Evolutionary conservation across 371 early-diverging fungal species (phyloP).

Genomic region (Actinomortierella wolfii): DNA sequence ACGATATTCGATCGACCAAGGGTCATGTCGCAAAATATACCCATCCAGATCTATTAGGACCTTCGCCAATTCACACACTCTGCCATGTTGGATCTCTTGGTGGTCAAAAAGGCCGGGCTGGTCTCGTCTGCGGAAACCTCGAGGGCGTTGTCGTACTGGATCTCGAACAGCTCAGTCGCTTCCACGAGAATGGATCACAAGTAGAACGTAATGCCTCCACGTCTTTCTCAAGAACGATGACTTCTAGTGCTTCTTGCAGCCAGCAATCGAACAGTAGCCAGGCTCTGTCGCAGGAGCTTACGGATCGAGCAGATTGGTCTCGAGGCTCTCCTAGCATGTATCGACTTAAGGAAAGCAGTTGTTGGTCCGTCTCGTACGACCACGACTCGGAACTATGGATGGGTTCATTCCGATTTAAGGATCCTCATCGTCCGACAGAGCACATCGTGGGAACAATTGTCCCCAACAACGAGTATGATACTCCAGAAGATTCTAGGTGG

Average conservation of each 20-base stretch:
- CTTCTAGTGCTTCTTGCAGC: background rate
- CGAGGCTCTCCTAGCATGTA: too few relatives aligned
- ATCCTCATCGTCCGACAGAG: conserved; percentile 5
- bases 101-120: conserved; percentile 10
- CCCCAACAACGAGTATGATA: too few relatives aligned
- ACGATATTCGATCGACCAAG: conserved; percentile 25
- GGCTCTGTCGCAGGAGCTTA: too few relatives aligned
- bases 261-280: too few relatives aligned
- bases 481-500: too few relatives aligned
- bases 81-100: conserved; percentile 15
- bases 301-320: too few relatives aligned
- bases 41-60: conserved; percentile 15
- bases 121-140: conserved; percentile 31
- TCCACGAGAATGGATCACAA: too few relatives aligned
- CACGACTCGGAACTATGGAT: conserved; percentile 26
- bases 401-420: conserved; percentile 26
- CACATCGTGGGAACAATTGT: conserved; percentile 19
- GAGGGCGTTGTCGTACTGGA: conserved; percentile 19
- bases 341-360: conserved; percentile 1
- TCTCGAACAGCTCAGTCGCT: background rate
- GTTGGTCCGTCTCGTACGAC: conserved; percentile 28
- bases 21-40: conserved; percentile 11
- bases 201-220: background rate
- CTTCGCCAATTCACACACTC: conserved; percentile 39
- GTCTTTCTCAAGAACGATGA: background rate